These are phyloP conservation scores for Geotrichum ghanense DNA, from an alignment of 805 yeast genomes.

Conservation along the genomic window DNA sequence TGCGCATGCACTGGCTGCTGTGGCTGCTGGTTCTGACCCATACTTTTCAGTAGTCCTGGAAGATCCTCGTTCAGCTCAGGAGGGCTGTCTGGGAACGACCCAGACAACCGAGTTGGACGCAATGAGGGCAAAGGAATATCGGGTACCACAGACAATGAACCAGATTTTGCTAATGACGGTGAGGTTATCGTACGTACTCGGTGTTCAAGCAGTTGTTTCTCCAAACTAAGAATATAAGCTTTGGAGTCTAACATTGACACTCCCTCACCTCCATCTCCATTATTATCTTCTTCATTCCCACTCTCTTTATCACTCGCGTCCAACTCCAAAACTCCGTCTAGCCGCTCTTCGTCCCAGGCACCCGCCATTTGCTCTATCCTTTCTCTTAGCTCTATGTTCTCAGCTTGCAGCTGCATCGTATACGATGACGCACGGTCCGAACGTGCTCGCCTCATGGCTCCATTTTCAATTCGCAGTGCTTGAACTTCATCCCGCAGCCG, in stretches of 20 bases:
- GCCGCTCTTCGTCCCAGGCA: conserved; percentile 34
- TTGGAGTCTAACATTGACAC: too few species aligned
- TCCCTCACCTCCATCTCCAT: too few species aligned
- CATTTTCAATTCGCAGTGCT: conserved; percentile 39
- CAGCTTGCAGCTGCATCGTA: conserved; percentile 41
- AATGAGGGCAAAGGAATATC: neutral
- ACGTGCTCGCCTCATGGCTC: conserved; percentile 2
- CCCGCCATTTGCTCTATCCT: conserved; percentile 59
- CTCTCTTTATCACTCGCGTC: conserved; percentile 15
- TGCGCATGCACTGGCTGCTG: conserved; percentile 4
- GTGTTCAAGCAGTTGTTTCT: conserved; percentile 34
- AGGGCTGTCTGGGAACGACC: too few species aligned
- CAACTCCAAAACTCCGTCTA: conserved; percentile 41
- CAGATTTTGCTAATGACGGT: neutral
- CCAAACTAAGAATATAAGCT: conserved; percentile 49
- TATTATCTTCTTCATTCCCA: conserved; percentile 23
- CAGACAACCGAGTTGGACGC: neutral
- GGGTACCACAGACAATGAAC: neutral
- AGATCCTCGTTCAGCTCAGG: too few species aligned
- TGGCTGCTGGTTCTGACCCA: conserved; percentile 9
- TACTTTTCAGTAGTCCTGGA: too few species aligned
- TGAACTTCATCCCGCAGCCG: conserved; percentile 49
- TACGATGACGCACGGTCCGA: conserved; percentile 16
- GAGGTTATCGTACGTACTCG: conserved; percentile 5
- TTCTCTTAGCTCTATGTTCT: conserved; percentile 52